Conservation (phyloP, 2,329 filamentous ascomycete genomes). For the Fusarium nisikadoi region DNA sequence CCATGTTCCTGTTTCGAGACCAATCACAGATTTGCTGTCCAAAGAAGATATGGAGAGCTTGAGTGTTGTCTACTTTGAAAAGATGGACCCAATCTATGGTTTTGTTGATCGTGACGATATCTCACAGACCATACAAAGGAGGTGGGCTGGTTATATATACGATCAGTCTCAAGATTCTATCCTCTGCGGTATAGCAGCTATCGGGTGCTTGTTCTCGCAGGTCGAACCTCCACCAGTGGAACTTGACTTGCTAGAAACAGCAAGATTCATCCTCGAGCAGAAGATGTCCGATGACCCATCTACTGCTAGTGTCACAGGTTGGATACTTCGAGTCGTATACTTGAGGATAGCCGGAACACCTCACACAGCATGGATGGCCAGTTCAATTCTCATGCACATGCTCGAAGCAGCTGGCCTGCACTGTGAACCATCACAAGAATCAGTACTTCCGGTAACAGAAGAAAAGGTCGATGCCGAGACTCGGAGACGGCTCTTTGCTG, state of each 20-base stretch:
- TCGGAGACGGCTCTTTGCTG: slow-evolving; percentile 57
- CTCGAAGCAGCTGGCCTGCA: slow-evolving; percentile 64
- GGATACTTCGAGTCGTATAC: slow-evolving; percentile 65
- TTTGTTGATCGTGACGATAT: slow-evolving; percentile 55
- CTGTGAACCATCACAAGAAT: slow-evolving; percentile 48
- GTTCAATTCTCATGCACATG: slow-evolving; percentile 67
- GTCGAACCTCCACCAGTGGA: slow-evolving; percentile 55
- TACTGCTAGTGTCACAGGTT: slow-evolving; percentile 57
- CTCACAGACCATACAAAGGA: slow-evolving; percentile 42
- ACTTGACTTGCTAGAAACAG: slow-evolving; percentile 57
- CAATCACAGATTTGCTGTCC: slow-evolving; percentile 59
- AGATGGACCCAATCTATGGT: slow-evolving; percentile 63
- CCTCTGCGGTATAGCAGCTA: slow-evolving; percentile 64
- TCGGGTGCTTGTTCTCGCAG: slow-evolving; percentile 63
- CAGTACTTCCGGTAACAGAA: slow-evolving; percentile 40
- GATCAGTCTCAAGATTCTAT: slow-evolving; percentile 49
- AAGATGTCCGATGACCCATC: slow-evolving; percentile 47
- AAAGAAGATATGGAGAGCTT: slow-evolving; percentile 59
- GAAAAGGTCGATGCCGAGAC: slow-evolving; percentile 51
- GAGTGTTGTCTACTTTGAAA: slow-evolving; percentile 61
- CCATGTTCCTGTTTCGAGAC: slow-evolving; percentile 40
- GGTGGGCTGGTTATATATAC: slow-evolving; percentile 48
- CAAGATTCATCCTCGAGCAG: slow-evolving; percentile 58
- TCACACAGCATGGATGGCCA: slow-evolving; percentile 67
- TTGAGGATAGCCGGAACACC: slow-evolving; percentile 64